Percentiles rank a stretch among this genome's conserved stretches.
These are phyloP conservation scores for Xylaria hypoxylon DNA, from an alignment of 2,329 filamentous ascomycete genomes.

Conservation along the genomic window DNA sequence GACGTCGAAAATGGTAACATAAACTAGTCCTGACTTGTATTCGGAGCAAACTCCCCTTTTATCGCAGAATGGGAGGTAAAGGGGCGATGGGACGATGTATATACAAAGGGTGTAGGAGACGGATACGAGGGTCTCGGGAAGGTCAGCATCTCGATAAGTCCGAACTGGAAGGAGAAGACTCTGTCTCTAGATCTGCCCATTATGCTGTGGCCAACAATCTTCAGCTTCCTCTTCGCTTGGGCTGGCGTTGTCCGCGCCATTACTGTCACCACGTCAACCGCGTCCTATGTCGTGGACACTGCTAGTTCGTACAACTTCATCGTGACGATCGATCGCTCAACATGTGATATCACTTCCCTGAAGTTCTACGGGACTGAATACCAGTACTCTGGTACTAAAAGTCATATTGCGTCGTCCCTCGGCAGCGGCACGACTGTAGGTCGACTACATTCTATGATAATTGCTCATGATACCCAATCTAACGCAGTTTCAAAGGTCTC, in stretches of 20 bases:
- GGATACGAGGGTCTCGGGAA: conserved; percentile 7
- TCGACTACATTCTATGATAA: conserved; percentile 53
- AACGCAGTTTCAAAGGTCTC: conserved; percentile 51
- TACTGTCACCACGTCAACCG: conserved; percentile 41
- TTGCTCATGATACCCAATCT: conserved; percentile 45
- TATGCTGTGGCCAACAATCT: conserved; percentile 38
- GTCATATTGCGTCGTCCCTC: conserved; percentile 66
- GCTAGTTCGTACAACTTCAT: conserved; percentile 47
- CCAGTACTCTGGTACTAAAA: conserved; percentile 59
- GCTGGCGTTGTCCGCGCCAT: conserved; percentile 44
- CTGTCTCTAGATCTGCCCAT: conserved; percentile 25
- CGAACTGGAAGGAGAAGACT: conserved; percentile 17
- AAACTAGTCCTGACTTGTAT: conserved; percentile 32
- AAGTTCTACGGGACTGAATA: conserved; percentile 62
- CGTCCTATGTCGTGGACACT: conserved; percentile 47
- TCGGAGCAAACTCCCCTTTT: conserved; percentile 31
- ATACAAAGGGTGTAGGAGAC: conserved; percentile 30
- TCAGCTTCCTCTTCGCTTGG: conserved; percentile 43
- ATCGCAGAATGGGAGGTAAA: conserved; percentile 14
- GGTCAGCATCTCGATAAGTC: conserved; percentile 24
- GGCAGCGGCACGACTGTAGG: conserved; percentile 53
- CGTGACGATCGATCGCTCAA: conserved; percentile 51
- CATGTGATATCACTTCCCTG: conserved; percentile 66
- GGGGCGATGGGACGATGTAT: conserved; percentile 15
- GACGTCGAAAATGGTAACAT: conserved; percentile 18